Evolutionary conservation across 331 rosid species (phyloP), one percentile per base, ranked within the genome.

Genomic region (Quercus lobata): DNA sequence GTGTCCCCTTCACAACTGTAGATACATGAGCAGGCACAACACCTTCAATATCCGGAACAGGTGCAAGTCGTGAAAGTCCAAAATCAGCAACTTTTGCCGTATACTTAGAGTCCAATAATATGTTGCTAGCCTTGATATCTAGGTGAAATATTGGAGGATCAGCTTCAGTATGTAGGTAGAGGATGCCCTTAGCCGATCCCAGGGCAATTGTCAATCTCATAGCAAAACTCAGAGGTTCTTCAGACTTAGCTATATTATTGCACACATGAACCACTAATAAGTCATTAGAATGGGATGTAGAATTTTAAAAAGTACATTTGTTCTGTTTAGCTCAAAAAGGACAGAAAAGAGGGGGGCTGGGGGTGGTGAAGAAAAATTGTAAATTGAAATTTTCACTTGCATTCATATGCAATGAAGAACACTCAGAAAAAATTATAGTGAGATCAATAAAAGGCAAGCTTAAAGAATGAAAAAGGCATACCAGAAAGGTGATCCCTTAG

Each of bases 41-140:
- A 54, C 99, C 99, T 80, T 96, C 97, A 17, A 83, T 30, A 82
- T 93, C 88, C 24, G 98, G 93, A 81, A 89, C 87, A 3, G 98
- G 99, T 16, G 99, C 99, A 71, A 93, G 98, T 41, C 97, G 90
- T 1, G 99, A 96, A 77, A 96, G 98, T 86, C 99, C 99, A 73
- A 96, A 96, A 88, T 96, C 99, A 71, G 98, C 91, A 81, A 96
- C 97, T 85, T 96, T 96, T 6, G 97, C 92, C 0, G 71, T 58
- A 4, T 85, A 79, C 76, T 84, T 93, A 1, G 94, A 78, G 82
- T 91, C 99, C 89, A 96, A 84, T 75, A 96, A 72, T 82, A 95
- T 95, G 78, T 95, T 95, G 87, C 89, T 95, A 74, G 98, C 90
- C 96, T 95, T 95, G 71, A 95, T 88, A 77, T 95, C 99, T 73